Evolutionary conservation across 768 basidiomycete genomes (phyloP).

Genomic region (Kwoniella sp.): DNA sequence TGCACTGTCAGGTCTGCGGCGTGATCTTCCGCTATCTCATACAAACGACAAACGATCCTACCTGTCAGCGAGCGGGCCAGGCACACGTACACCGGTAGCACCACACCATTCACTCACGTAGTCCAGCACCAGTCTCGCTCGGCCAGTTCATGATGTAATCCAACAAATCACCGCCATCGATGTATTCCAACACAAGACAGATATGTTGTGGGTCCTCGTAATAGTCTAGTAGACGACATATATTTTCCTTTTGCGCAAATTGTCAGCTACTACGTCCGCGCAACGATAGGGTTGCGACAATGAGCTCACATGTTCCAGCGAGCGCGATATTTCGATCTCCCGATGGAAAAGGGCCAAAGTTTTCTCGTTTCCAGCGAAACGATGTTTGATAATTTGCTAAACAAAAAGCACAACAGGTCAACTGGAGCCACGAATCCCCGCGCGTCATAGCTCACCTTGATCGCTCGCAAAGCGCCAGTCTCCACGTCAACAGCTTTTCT

Average conservation of each 20-base stretch:
- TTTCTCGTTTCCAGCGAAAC: slow-evolving; percentile 45
- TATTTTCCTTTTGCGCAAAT: slow-evolving; percentile 62
- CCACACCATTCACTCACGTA: too few relatives aligned
- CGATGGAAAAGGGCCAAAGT: slow-evolving; percentile 62
- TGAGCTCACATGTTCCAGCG: slow-evolving; percentile 66
- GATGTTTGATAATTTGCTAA: slow-evolving; percentile 54
- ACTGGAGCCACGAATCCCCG: neutral
- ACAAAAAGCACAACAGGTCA: slow-evolving; percentile 30
- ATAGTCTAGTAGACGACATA: slow-evolving; percentile 76
- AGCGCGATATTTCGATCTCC: slow-evolving; percentile 77
- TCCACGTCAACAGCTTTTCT: slow-evolving; percentile 73
- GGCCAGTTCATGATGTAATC: slow-evolving; percentile 65
- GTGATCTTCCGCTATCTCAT: slow-evolving; percentile 56
- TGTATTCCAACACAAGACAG: slow-evolving; percentile 73
- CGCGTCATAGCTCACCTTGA: slow-evolving; percentile 62
- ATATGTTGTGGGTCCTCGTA: slow-evolving; percentile 66
- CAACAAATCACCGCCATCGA: slow-evolving; percentile 85
- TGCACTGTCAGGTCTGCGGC: slow-evolving; percentile 75
- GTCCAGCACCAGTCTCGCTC: slow-evolving; percentile 58
- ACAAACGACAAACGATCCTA: neutral
- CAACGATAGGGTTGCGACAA: neutral
- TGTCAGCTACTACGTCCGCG: neutral
- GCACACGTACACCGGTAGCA: too few relatives aligned
- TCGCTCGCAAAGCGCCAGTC: slow-evolving; percentile 76
- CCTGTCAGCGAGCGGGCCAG: too few relatives aligned